Evolutionary conservation across 2,329 filamentous ascomycete genomes (phyloP).

Genomic region (Lachnellula hyalina): DNA sequence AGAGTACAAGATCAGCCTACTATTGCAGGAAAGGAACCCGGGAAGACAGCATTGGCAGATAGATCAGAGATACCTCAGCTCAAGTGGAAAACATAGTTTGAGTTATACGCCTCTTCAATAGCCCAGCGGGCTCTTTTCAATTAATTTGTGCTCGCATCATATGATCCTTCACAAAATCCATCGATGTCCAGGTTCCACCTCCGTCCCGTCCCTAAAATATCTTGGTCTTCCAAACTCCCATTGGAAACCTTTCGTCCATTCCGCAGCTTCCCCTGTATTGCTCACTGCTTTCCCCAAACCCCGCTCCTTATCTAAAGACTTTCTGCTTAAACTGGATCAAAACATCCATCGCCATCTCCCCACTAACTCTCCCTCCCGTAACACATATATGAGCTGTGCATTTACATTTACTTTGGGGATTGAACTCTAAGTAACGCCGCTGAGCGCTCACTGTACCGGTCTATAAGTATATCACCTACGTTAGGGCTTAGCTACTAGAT

Average conservation of each 20-base stretch:
- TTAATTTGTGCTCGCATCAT: slow-evolving; percentile 13
- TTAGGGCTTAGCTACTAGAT: too few species aligned
- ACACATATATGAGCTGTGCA: slow-evolving; percentile 15
- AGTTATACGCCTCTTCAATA: not conserved
- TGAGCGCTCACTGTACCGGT: too few species aligned
- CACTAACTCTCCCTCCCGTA: slow-evolving; percentile 28
- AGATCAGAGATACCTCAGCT: not conserved
- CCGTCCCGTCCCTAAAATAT: slow-evolving; percentile 43
- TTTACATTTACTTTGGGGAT: too few species aligned
- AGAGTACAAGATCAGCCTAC: too few species aligned
- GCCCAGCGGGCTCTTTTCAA: not conserved
- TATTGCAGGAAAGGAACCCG: too few species aligned
- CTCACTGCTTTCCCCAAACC: slow-evolving; percentile 42
- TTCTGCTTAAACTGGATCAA: slow-evolving; percentile 28
- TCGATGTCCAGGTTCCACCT: slow-evolving; percentile 47
- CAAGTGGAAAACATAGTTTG: not conserved
- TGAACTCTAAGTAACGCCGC: too few species aligned
- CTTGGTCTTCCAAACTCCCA: slow-evolving; percentile 49
- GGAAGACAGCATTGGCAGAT: too few species aligned
- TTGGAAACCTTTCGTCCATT: slow-evolving; percentile 48
- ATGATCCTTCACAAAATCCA: slow-evolving; percentile 25
- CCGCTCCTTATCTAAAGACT: slow-evolving; percentile 30
- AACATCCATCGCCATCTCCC: slow-evolving; percentile 32
- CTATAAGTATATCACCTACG: too few species aligned
- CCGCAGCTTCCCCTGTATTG: slow-evolving; percentile 43